Evolutionary conservation across 2,329 filamentous ascomycete species (phyloP).

Genomic region (Trichoderma gracile): DNA sequence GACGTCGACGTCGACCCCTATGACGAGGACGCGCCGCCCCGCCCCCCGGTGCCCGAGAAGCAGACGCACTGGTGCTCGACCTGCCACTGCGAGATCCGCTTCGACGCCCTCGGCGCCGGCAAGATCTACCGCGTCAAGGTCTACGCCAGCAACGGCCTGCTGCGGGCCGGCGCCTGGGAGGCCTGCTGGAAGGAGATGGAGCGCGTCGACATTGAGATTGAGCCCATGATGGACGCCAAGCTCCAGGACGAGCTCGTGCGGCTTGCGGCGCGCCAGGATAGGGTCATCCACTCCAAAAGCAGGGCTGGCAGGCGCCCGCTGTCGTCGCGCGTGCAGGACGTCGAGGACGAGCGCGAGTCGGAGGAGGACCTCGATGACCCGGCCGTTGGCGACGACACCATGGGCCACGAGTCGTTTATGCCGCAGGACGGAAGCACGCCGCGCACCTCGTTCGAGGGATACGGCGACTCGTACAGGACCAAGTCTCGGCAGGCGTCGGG

Average conservation of each 20-base stretch:
- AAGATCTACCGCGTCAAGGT: slow-evolving; percentile 78
- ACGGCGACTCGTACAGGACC: slow-evolving; percentile 57
- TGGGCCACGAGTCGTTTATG: slow-evolving; percentile 23
- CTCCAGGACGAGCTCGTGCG: slow-evolving; percentile 61
- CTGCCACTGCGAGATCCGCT: slow-evolving; percentile 57
- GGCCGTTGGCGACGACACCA: neutral
- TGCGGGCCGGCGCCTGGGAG: slow-evolving; percentile 87
- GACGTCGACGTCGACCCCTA: slow-evolving; percentile 49
- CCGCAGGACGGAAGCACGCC: slow-evolving; percentile 23
- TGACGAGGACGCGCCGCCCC: slow-evolving; percentile 35
- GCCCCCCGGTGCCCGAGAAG: slow-evolving; percentile 30
- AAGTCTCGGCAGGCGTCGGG: slow-evolving; percentile 29
- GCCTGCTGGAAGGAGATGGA: slow-evolving; percentile 99
- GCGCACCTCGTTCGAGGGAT: slow-evolving; percentile 34
- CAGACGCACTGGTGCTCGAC: slow-evolving; percentile 58
- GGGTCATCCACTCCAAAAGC: slow-evolving; percentile 35
- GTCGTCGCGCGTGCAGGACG: slow-evolving; percentile 35
- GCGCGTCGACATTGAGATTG: slow-evolving; percentile 90
- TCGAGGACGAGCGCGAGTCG: slow-evolving; percentile 26
- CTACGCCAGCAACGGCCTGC: slow-evolving; percentile 91
- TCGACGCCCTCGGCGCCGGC: slow-evolving; percentile 53
- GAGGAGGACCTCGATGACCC: slow-evolving; percentile 9
- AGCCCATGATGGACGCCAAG: slow-evolving; percentile 65
- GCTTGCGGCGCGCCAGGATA: slow-evolving; percentile 51
- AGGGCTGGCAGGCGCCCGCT: neutral